phyloP scores from a whole-genome alignment of 192 early-diverging fungal genomes.

The Linderina pennispora region DNA sequence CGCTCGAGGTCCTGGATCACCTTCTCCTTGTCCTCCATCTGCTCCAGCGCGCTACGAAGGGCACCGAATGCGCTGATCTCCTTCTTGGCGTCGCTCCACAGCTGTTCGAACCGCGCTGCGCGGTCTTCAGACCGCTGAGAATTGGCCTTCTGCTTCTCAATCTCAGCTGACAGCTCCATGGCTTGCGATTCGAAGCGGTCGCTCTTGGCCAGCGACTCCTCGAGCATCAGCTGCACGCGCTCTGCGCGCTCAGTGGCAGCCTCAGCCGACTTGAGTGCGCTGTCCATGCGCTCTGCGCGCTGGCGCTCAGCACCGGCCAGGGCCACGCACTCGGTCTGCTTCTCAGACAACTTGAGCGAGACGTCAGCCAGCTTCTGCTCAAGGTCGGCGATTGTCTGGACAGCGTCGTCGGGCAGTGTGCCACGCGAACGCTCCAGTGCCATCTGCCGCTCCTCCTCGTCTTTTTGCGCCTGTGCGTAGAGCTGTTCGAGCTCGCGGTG shows the following conservation, averaged over 20 bases:
- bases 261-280: constrained; percentile 18
- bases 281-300: constrained; percentile 23
- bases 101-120: constrained; percentile 29
- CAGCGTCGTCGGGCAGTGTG: neutral
- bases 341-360: constrained; percentile 14
- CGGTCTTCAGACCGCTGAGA: constrained; percentile 17
- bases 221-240: constrained; percentile 31
- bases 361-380: constrained; percentile 9
- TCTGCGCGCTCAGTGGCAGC: constrained; percentile 34
- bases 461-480: constrained; percentile 17
- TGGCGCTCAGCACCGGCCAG: constrained; percentile 10
- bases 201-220: constrained; percentile 17
- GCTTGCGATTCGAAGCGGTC: constrained; percentile 12
- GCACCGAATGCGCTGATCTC: constrained; percentile 24
- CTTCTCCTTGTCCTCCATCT: constrained; percentile 36
- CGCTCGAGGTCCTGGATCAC: constrained; percentile 36
- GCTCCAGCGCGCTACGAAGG: constrained; percentile 24
- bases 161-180: constrained; percentile 10
- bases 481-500: constrained; percentile 30
- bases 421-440: neutral
- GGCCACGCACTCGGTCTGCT: constrained; percentile 6
- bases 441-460: neutral
- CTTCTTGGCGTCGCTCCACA: constrained; percentile 30
- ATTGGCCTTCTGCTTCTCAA: constrained; percentile 17
- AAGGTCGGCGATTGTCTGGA: constrained; percentile 1